Base-by-base conservation (phyloP, 495 filamentous ascomycete genomes). In the Parathielavia hyrcaniae region DNA sequence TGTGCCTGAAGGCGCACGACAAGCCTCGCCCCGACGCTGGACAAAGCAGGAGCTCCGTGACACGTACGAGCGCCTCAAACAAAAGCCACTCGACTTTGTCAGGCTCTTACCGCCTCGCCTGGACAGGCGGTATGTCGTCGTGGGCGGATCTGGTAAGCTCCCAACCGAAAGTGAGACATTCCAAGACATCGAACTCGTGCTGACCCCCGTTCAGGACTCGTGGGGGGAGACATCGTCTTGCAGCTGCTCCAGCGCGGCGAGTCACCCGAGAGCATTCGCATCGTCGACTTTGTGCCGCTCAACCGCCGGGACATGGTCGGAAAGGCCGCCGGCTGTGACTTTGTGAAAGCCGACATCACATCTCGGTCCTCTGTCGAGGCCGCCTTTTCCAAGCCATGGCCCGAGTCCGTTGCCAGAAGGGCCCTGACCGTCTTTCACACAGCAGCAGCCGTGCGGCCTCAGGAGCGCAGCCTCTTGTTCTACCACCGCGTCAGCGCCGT, bases 391-490 rank as follows among this genome's bases (percentile, higher is more conserved):
- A 70, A 77, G 50, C 75, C 76, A 30, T 84, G 82, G 81, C 67
- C 75, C 3, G 53, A 58, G 9, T 63, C 67, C 1, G 75, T 79
- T 4, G 67, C 77, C 34, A 53, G 69, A 4, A 68, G 75, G 4
- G 77, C 81, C 17, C 62, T 84, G 20, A 83, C 81, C 12, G 80
- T 83, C 23, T 83, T 78, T 62, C 82, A 84, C 66, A 83, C 78
- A 1, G 81, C 81, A 16, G 81, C 80, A 0, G 62, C 72, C 7
- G 81, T 85, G 48, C 66, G 74, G 6, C 68, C 77, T 0, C 70
- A 68, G 9, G 81, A 83, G 38, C 80, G 82, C 14, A 70, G 71
- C 55, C 58, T 66, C 44, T 57, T 65, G 13, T 71, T 77, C 32
- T 79, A 82, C 50, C 71, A 74, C 7, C 70, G 71, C 20, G 63